Conservation (phyloP, 495 filamentous ascomycete genomes). For the Annulohypoxylon nitens region DNA sequence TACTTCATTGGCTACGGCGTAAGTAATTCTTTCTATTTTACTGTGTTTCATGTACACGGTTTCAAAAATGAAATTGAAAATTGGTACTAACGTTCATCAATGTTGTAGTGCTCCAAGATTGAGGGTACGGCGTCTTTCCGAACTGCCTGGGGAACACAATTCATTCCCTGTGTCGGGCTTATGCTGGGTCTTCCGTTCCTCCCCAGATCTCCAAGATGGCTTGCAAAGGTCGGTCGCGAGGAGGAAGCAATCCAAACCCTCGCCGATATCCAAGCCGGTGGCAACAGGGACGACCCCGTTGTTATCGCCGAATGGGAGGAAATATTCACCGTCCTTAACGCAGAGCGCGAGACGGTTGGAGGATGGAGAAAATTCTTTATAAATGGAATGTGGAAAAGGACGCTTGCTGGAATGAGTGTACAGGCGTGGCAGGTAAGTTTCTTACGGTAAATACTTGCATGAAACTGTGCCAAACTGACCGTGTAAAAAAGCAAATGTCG, state of each 20-base stretch:
- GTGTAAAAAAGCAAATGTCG: constrained; percentile 72
- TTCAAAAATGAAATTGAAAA: constrained; percentile 52
- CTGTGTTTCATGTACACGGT: neutral
- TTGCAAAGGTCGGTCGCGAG: constrained; percentile 75
- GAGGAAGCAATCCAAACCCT: constrained; percentile 76
- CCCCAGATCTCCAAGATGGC: constrained; percentile 78
- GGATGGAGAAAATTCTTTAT: constrained; percentile 71
- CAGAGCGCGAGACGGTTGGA: constrained; percentile 64
- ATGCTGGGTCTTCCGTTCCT: constrained; percentile 76
- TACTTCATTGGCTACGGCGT: constrained; percentile 60
- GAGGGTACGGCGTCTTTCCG: constrained; percentile 73
- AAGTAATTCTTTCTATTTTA: constrained; percentile 15
- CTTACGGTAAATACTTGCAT: neutral
- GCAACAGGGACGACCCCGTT: constrained; percentile 72
- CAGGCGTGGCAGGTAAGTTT: constrained; percentile 63
- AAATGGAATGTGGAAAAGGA: constrained; percentile 79
- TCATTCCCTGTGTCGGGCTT: constrained; percentile 73
- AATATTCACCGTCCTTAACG: constrained; percentile 70
- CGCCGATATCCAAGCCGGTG: constrained; percentile 76
- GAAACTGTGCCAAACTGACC: constrained; percentile 58
- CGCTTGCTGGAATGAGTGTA: constrained; percentile 75
- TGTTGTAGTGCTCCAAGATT: constrained; percentile 67
- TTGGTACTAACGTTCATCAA: constrained; percentile 45
- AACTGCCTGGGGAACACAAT: constrained; percentile 80
- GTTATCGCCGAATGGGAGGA: constrained; percentile 82